Conservation (phyloP, 2,329 filamentous ascomycete species). For the Periconia sp. region DNA sequence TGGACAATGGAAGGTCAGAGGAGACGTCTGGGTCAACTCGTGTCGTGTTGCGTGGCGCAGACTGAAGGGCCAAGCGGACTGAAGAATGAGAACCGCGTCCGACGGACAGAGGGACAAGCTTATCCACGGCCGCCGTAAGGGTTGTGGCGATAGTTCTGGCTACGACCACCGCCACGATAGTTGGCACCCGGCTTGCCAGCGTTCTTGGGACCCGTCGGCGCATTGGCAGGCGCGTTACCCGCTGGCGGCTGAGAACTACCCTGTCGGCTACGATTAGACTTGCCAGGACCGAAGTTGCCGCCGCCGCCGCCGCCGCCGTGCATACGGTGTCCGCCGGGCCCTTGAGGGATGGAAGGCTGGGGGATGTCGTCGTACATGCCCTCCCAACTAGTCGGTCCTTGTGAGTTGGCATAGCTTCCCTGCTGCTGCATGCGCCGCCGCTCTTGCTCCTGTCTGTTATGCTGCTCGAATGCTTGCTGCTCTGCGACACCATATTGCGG, state of each 20-base stretch:
- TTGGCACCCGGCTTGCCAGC: constrained; percentile 89
- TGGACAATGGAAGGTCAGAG: too few relatives aligned
- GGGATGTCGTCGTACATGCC: constrained; percentile 98
- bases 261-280: constrained; percentile 44
- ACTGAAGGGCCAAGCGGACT: too few relatives aligned
- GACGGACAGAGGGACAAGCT: neutral
- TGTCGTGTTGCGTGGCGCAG: too few relatives aligned
- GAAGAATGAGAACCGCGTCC: too few relatives aligned
- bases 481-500: constrained; percentile 72
- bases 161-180: constrained; percentile 81
- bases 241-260: constrained; percentile 48
- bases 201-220: constrained; percentile 95
- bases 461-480: constrained; percentile 77
- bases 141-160: constrained; percentile 34
- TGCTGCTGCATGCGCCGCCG: constrained; percentile 58
- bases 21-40: too few relatives aligned
- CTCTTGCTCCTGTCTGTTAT: constrained; percentile 77
- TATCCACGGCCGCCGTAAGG: constrained; percentile 31
- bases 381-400: constrained; percentile 87
- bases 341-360: constrained; percentile 71
- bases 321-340: constrained; percentile 49
- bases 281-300: constrained; percentile 26
- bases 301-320: constrained; percentile 39
- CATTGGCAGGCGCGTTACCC: constrained; percentile 69
- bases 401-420: constrained; percentile 56